Percentiles rank a stretch among this genome's conserved stretches.
phyloP scores from a whole-genome alignment of 2,329 filamentous ascomycete species.

The Saccharata proteae region DNA sequence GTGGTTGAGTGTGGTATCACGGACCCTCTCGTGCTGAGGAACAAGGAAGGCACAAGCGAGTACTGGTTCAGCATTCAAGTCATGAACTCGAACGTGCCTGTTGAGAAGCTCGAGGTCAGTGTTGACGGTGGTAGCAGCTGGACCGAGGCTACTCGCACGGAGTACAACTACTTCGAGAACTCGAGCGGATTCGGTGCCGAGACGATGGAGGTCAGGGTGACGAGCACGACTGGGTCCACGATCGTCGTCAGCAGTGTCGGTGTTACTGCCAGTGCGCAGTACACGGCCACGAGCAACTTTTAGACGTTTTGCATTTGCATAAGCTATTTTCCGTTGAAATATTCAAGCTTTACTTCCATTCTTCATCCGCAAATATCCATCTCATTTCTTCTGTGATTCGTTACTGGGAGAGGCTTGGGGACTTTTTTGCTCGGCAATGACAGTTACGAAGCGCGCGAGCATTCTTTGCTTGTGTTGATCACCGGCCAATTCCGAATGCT shows the following conservation, averaged over 20 bases:
- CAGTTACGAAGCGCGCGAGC: too few species aligned
- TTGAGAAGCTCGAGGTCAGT: conserved; percentile 47
- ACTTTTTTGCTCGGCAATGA: too few species aligned
- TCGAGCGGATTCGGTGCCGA: conserved; percentile 42
- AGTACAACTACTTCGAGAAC: conserved; percentile 50
- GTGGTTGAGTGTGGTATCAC: conserved; percentile 41
- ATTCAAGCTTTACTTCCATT: conserved; percentile 70
- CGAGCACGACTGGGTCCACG: conserved; percentile 38
- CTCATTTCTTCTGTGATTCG: too few species aligned
- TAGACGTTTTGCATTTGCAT: conserved; percentile 11
- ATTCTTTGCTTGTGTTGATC: too few species aligned
- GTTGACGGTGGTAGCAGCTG: conserved; percentile 48
- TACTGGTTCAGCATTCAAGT: conserved; percentile 54
- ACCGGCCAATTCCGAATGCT: too few species aligned
- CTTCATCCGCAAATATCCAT: too few species aligned
- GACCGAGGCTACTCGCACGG: conserved; percentile 41
- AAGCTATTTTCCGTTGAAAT: conserved; percentile 56
- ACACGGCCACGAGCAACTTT: conserved; percentile 23
- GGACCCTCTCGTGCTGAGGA: conserved; percentile 37
- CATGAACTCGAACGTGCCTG: conserved; percentile 47
- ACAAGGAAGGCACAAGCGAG: conserved; percentile 39
- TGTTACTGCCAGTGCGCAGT: conserved; percentile 22
- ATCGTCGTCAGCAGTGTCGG: conserved; percentile 42
- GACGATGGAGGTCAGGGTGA: conserved; percentile 45
- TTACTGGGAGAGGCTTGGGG: too few species aligned